These are phyloP conservation scores for Nannochloris sp. DNA, from an alignment of 139 green algal species.

Conservation along the genomic window DNA sequence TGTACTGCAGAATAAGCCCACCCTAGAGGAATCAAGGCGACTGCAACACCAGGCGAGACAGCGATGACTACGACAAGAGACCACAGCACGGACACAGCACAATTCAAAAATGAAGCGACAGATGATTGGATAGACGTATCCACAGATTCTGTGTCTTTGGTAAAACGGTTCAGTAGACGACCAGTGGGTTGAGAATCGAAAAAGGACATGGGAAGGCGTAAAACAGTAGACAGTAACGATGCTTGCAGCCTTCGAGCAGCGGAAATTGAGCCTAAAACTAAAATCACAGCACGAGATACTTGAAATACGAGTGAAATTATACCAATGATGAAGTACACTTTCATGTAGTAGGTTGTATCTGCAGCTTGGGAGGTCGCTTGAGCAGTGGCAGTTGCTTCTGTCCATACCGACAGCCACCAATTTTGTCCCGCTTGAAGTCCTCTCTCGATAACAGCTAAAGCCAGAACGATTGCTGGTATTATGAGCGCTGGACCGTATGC, in stretches of 20 bases:
- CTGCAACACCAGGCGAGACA: constrained; percentile 48
- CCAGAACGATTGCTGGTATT: constrained; percentile 48
- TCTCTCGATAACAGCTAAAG: constrained; percentile 23
- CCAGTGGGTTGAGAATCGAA: constrained; percentile 80
- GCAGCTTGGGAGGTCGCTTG: neutral
- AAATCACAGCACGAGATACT: constrained; percentile 20
- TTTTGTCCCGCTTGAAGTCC: constrained; percentile 64
- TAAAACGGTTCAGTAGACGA: constrained; percentile 79
- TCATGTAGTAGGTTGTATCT: constrained; percentile 40
- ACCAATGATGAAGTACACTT: constrained; percentile 61
- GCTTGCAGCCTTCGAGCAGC: constrained; percentile 38
- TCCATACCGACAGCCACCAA: constrained; percentile 63
- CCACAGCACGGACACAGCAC: constrained; percentile 35
- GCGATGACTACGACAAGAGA: constrained; percentile 52
- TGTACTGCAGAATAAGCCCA: constrained; percentile 55
- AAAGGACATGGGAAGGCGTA: constrained; percentile 78
- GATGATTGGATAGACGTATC: constrained; percentile 46
- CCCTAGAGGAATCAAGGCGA: constrained; percentile 49
- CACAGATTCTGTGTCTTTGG: constrained; percentile 71
- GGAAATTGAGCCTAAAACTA: constrained; percentile 41
- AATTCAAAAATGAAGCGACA: constrained; percentile 46
- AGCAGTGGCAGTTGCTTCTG: constrained; percentile 9
- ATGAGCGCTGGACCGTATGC: constrained; percentile 54
- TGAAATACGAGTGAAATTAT: constrained; percentile 45
- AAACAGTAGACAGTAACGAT: constrained; percentile 37